Evolutionary conservation across 352 stramenopile genomes (phyloP).

Genomic region (Phytophthora hybrid): DNA sequence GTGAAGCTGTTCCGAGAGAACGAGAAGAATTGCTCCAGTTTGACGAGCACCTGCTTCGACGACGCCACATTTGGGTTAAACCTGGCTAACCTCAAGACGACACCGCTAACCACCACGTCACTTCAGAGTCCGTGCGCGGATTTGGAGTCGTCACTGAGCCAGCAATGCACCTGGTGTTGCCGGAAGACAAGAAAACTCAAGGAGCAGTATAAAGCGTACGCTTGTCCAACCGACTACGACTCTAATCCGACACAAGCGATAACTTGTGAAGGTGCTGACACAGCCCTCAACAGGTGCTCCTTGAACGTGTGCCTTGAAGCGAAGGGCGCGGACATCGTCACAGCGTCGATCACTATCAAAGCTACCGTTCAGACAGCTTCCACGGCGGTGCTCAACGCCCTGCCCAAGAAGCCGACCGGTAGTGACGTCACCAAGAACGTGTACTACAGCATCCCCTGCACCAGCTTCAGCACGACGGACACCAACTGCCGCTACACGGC

Average conservation of each 20-base stretch:
- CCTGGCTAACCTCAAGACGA: conserved; percentile 6
- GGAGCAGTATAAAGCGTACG: conserved; percentile 7
- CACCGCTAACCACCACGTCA: not conserved
- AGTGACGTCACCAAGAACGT: conserved; percentile 18
- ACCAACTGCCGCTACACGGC: conserved; percentile 17
- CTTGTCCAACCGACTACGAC: conserved; percentile 6
- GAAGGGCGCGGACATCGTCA: conserved; percentile 45
- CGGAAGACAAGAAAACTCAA: conserved; percentile 17
- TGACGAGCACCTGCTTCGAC: conserved; percentile 19
- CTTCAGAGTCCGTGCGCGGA: not conserved
- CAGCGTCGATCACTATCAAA: conserved; percentile 34
- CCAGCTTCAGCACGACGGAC: conserved; percentile 16
- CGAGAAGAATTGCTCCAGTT: not conserved
- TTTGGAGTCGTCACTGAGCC: not conserved
- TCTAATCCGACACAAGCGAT: no score
- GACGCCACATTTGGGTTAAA: not conserved
- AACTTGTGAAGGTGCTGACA: no score
- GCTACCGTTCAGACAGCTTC: conserved; percentile 30
- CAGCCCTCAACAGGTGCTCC: conserved; percentile 25
- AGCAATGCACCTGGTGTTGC: conserved; percentile 21
- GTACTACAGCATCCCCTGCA: conserved; percentile 29
- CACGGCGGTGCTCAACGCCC: conserved; percentile 34
- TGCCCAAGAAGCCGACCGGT: conserved; percentile 16
- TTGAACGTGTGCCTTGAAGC: conserved; percentile 55
- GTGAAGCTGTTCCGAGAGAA: conserved; percentile 9